Evolutionary conservation across 768 basidiomycete species (phyloP).

Genomic region (Auricularia cornea): DNA sequence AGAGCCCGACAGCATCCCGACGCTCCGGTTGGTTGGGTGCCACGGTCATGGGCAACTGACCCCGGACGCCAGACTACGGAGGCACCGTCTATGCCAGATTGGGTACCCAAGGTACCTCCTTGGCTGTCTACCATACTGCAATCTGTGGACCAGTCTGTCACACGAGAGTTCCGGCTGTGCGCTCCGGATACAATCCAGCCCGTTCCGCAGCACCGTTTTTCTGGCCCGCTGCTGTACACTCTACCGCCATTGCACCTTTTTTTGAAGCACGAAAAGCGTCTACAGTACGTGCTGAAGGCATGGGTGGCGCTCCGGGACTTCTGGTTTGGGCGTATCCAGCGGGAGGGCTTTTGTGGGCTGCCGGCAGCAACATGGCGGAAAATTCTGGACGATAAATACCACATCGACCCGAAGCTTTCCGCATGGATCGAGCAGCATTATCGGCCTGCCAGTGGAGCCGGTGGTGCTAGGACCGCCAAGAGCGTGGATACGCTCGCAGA

Average conservation of each 20-base stretch:
- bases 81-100: neutral
- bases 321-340: neutral
- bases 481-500: no score
- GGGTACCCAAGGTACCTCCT: neutral
- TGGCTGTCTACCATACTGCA: neutral
- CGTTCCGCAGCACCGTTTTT: neutral
- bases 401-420: no score
- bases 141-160: neutral
- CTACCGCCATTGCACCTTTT: neutral
- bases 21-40: neutral
- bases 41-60: neutral
- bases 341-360: neutral
- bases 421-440: no score
- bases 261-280: neutral
- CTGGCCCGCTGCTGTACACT: neutral
- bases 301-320: neutral
- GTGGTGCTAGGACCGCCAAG: no score
- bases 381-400: neutral
- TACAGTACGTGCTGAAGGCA: neutral
- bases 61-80: neutral
- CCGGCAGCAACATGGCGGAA: neutral
- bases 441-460: no score
- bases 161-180: neutral
- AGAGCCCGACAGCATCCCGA: no score
- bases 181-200: neutral